Evolutionary conservation across 306 rosid genomes (phyloP).

Genomic region (Quercus dentata): DNA sequence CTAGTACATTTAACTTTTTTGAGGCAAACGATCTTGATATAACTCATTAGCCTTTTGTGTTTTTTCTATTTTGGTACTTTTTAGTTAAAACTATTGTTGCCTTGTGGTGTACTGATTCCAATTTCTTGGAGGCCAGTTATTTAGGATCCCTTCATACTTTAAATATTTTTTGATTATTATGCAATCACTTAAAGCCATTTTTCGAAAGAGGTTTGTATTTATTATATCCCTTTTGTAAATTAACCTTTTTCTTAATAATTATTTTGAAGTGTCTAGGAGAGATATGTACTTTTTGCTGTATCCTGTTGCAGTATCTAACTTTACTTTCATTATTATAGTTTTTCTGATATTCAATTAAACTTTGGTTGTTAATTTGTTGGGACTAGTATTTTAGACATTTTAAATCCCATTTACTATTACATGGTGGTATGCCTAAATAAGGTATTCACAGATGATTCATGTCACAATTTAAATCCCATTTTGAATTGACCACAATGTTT

Average conservation of each 20-base stretch:
- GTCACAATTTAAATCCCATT: no score
- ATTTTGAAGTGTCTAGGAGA: background rate
- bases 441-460: no score
- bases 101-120: constrained; percentile 30
- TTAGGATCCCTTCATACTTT: constrained; percentile 39
- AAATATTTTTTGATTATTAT: constrained; percentile 49
- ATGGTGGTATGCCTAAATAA: no score
- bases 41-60: constrained; percentile 1
- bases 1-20: constrained; percentile 26
- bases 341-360: no score
- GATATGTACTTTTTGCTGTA: no score
- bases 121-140: constrained; percentile 36
- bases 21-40: background rate
- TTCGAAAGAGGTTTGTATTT: constrained; percentile 41
- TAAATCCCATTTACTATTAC: no score
- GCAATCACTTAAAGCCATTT: constrained; percentile 32
- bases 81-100: constrained; percentile 12
- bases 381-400: no score
- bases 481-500: no score
- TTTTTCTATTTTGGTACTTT: constrained; percentile 13
- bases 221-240: background rate
- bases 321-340: no score
- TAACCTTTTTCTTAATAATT: background rate
- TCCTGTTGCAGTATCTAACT: no score
- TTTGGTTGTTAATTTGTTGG: no score